These are phyloP conservation scores for Flagelloscypha sp. DNA, from an alignment of 768 basidiomycete species.

Conservation along the genomic window DNA sequence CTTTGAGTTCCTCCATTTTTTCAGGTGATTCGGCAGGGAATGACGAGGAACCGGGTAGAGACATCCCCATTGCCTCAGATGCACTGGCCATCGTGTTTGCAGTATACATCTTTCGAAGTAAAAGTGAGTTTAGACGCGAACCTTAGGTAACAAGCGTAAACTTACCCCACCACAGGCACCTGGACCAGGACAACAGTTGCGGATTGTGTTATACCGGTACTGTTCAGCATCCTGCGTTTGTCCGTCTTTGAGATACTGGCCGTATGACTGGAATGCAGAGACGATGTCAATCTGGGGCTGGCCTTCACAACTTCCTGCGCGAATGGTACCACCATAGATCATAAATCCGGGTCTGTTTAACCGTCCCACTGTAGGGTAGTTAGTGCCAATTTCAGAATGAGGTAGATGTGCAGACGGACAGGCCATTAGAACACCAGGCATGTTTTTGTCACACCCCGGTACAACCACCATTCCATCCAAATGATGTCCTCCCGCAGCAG, in stretches of 20 bases:
- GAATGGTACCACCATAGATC: slow-evolving; percentile 96
- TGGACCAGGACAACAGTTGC: slow-evolving; percentile 93
- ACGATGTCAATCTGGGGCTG: slow-evolving; percentile 88
- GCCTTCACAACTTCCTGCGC: slow-evolving; percentile 85
- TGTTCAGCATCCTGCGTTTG: slow-evolving; percentile 75
- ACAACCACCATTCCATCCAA: slow-evolving; percentile 96
- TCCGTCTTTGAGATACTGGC: slow-evolving; percentile 88
- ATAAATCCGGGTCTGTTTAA: slow-evolving; percentile 94
- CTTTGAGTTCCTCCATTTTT: slow-evolving; percentile 77
- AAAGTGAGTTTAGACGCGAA: background rate
- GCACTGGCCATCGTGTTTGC: slow-evolving; percentile 98
- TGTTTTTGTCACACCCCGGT: slow-evolving; percentile 99
- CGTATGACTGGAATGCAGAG: slow-evolving; percentile 96
- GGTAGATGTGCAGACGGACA: slow-evolving; percentile 31
- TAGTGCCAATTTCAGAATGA: background rate
- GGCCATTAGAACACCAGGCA: slow-evolving; percentile 99
- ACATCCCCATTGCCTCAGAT: slow-evolving; percentile 93
- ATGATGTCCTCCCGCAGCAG: slow-evolving; percentile 94
- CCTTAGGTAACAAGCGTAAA: slow-evolving; percentile 10
- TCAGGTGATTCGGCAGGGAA: slow-evolving; percentile 91
- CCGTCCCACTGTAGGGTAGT: slow-evolving; percentile 59
- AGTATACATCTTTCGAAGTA: slow-evolving; percentile 76
- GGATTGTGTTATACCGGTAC: slow-evolving; percentile 77
- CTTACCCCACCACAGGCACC: slow-evolving; percentile 96
- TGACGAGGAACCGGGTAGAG: slow-evolving; percentile 92